Conservation (phyloP, 305 asterid species). For the Solanum hybrid region DNA sequence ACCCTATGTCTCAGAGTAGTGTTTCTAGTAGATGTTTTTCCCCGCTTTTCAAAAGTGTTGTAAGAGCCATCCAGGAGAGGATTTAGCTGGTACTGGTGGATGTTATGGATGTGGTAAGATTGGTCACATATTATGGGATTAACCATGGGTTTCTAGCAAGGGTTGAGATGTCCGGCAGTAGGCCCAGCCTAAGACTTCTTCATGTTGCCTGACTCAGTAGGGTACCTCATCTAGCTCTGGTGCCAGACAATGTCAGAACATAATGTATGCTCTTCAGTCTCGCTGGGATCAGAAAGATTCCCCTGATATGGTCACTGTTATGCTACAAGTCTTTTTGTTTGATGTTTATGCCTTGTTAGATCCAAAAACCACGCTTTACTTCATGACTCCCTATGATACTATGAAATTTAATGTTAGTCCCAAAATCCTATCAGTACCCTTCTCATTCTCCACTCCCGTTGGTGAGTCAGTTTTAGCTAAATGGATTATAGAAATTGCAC, state of each 20-base stretch:
- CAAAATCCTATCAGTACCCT: not conserved
- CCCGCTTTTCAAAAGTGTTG: not conserved
- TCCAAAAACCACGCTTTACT: not conserved
- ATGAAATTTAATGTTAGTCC: not conserved
- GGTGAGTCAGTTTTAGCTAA: not conserved
- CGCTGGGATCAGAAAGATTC: not conserved
- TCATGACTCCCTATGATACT: not conserved
- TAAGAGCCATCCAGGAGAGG: not conserved
- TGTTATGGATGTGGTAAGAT: not conserved
- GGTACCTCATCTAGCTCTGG: not conserved
- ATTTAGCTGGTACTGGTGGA: not conserved
- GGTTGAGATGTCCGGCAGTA: not conserved
- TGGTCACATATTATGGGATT: not conserved
- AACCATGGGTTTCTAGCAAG: not conserved
- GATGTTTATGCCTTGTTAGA: not conserved
- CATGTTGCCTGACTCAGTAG: not conserved
- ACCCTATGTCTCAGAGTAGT: not conserved
- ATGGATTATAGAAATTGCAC: not conserved
- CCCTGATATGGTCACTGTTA: not conserved
- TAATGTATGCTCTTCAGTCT: not conserved
- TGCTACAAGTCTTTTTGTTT: not conserved
- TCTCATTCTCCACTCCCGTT: not conserved
- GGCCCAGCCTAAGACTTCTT: not conserved
- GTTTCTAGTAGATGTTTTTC: not conserved
- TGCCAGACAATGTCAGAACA: not conserved